Conservation (phyloP, 2,329 filamentous ascomycete genomes). For the Daldinia sp. region DNA sequence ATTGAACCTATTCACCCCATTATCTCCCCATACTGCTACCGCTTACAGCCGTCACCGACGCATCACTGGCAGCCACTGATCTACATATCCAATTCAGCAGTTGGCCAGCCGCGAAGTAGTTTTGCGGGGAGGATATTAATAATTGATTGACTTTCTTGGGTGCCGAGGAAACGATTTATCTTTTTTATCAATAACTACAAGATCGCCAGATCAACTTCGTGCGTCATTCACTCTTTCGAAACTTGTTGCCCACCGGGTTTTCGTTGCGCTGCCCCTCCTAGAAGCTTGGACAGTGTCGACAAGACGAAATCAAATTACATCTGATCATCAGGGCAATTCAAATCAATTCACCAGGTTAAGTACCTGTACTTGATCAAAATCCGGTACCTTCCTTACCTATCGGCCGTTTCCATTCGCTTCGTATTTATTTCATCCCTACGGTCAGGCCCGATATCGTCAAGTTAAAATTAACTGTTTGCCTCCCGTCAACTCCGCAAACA, state of each 20-base stretch:
- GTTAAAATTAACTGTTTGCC: conserved; percentile 11
- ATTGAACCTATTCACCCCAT: conserved; percentile 19
- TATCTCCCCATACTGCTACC: conserved; percentile 1
- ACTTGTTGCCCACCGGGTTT: not conserved
- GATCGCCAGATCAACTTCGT: conserved; percentile 13
- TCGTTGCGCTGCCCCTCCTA: conserved; percentile 1
- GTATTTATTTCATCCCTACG: not conserved
- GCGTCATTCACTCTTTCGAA: conserved; percentile 14
- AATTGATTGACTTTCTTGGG: not conserved
- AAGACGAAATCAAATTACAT: not conserved
- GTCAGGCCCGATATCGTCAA: too few relatives aligned
- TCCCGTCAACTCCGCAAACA: not conserved
- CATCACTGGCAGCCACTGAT: conserved; percentile 21
- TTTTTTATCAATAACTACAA: too few relatives aligned
- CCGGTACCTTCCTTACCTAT: not conserved
- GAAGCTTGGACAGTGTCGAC: not conserved
- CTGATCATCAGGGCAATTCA: too few relatives aligned
- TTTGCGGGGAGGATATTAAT: conserved; percentile 2
- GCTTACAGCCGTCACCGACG: conserved; percentile 13
- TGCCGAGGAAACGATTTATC: conserved; percentile 15
- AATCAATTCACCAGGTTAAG: not conserved
- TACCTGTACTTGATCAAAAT: not conserved
- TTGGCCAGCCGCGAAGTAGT: conserved; percentile 7
- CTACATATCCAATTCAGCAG: conserved; percentile 14
- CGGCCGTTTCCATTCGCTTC: not conserved